Conservation (phyloP, 768 basidiomycete species). For the Phallus indusiatus region DNA sequence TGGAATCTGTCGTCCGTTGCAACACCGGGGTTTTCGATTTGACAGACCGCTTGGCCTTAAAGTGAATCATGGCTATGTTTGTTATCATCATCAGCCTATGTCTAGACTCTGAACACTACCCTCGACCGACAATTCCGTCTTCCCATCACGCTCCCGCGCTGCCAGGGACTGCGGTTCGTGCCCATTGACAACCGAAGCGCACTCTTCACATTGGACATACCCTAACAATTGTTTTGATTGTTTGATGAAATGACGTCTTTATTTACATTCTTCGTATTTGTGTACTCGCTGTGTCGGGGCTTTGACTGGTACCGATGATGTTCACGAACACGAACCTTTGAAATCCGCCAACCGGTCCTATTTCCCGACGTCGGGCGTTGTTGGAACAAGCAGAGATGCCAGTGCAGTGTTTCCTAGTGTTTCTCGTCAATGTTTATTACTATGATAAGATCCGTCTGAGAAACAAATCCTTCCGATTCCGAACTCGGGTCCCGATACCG, state of each 20-base stretch:
- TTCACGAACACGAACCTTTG: not conserved
- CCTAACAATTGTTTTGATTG: not conserved
- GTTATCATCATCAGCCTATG: not conserved
- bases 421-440: not conserved
- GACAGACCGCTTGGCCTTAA: no score
- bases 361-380: not conserved
- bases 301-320: no score
- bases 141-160: not conserved
- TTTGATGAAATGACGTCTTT: not conserved
- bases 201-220: not conserved
- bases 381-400: not conserved
- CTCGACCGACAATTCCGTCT: not conserved
- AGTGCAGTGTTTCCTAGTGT: no score
- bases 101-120: not conserved
- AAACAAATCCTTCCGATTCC: no score
- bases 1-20: no score
- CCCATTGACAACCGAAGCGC: not conserved
- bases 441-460: no score
- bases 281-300: no score
- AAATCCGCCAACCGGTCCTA: not conserved
- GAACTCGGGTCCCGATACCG: no score
- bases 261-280: no score
- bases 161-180: not conserved
- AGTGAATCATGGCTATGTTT: no score
- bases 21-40: no score